These are phyloP conservation scores for Spiraea crenata DNA, from an alignment of 331 rosid species.

Conservation along the genomic window DNA sequence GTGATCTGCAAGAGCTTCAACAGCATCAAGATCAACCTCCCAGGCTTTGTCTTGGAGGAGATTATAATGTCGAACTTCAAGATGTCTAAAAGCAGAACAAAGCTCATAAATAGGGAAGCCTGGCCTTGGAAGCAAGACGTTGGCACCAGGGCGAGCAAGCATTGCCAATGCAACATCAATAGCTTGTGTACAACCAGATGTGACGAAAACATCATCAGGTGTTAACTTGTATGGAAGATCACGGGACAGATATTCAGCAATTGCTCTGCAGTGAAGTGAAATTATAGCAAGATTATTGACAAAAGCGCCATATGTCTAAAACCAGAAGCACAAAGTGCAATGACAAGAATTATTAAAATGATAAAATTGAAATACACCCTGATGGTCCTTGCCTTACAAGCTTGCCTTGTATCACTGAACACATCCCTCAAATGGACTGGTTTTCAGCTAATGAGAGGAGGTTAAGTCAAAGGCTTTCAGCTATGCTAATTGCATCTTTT, in stretches of 20 bases:
- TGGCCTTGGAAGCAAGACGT: slow-evolving; percentile 89
- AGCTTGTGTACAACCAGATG: slow-evolving; percentile 97
- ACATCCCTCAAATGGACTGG: neutral
- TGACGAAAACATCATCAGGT: slow-evolving; percentile 79
- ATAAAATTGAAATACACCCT: neutral
- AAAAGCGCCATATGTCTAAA: neutral
- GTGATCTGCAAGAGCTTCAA: slow-evolving; percentile 75
- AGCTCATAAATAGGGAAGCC: slow-evolving; percentile 94
- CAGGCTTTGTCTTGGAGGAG: slow-evolving; percentile 74
- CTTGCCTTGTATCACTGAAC: neutral
- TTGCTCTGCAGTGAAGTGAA: slow-evolving; percentile 46
- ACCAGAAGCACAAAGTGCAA: neutral
- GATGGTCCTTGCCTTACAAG: neutral
- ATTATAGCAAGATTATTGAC: neutral
- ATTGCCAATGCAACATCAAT: slow-evolving; percentile 80
- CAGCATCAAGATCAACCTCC: slow-evolving; percentile 81
- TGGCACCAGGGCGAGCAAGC: slow-evolving; percentile 86
- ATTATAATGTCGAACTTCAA: slow-evolving; percentile 70
- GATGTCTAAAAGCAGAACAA: slow-evolving; percentile 64
- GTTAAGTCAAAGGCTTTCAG: neutral
- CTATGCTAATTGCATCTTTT: neutral
- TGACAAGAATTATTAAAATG: neutral
- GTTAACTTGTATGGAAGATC: slow-evolving; percentile 85
- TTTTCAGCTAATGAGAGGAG: no score
- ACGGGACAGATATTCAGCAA: slow-evolving; percentile 77